These are phyloP conservation scores for Nepenthes alata DNA, from an alignment of 179 eudicot species.

Conservation along the genomic window DNA sequence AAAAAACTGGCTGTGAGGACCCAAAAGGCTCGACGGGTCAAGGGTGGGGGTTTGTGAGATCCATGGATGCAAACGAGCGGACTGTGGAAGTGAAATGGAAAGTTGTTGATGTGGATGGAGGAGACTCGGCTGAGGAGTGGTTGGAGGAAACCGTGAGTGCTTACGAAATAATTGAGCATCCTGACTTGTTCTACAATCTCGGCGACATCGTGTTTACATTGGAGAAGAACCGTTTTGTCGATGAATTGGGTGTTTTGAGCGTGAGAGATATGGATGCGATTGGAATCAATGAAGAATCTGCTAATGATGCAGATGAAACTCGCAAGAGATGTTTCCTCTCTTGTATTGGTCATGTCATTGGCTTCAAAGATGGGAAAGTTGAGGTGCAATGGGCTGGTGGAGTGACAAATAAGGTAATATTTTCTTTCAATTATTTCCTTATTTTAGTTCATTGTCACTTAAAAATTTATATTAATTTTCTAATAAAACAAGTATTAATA, in stretches of 20 bases:
- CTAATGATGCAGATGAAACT: conserved; percentile 12
- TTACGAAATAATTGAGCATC: conserved; percentile 86
- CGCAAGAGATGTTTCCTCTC: conserved; percentile 26
- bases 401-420: conserved; percentile 35
- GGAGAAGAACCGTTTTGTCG: conserved; percentile 15
- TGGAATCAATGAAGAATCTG: conserved; percentile 2
- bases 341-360: conserved; percentile 56
- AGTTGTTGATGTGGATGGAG: conserved; percentile 6
- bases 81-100: conserved; percentile 67
- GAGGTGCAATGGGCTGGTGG: conserved; percentile 89
- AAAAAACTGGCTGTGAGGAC: conserved; percentile 55
- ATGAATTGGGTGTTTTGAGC: conserved; percentile 8
- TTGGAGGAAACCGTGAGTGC: conserved; percentile 76
- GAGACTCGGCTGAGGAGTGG: conserved; percentile 12
- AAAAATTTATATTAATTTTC: no score
- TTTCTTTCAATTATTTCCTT: no score
- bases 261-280: conserved; percentile 9
- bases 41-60: conserved; percentile 69
- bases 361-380: conserved; percentile 42
- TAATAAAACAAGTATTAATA: no score
- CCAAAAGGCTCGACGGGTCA: conserved; percentile 11
- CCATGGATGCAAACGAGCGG: conserved; percentile 64
- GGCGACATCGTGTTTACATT: conserved; percentile 67
- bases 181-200: conserved; percentile 47
- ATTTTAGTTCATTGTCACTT: no score